phyloP scores from a whole-genome alignment of 257 asterid species.

The Eustoma russellianum region DNA sequence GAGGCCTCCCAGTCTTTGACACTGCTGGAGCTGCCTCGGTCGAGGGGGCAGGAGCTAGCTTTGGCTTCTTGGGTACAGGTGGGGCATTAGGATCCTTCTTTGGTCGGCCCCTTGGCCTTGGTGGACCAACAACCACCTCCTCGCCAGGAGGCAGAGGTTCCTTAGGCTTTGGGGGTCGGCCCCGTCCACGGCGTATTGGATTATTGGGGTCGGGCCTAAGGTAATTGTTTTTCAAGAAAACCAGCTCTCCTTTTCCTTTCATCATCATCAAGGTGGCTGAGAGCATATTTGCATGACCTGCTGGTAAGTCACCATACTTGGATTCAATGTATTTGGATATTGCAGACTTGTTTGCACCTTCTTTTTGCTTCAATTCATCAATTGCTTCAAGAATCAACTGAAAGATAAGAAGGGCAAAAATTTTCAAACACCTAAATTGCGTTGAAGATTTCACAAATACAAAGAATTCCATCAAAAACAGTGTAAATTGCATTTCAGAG shows the following conservation, averaged over 20 bases:
- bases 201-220: constrained; percentile 51
- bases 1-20: constrained; percentile 48
- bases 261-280: constrained; percentile 36
- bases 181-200: constrained; percentile 66
- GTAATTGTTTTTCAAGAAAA: constrained; percentile 64
- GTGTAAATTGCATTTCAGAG: not conserved
- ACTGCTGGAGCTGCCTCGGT: constrained; percentile 19
- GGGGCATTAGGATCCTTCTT: constrained; percentile 68
- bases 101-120: constrained; percentile 75
- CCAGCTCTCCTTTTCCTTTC: constrained; percentile 60
- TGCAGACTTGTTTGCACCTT: constrained; percentile 65
- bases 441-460: not conserved
- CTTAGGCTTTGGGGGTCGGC: constrained; percentile 75
- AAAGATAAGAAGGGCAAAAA: constrained; percentile 4
- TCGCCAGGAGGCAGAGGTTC: constrained; percentile 31
- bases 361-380: constrained; percentile 46
- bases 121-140: constrained; percentile 14
- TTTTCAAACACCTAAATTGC: not conserved
- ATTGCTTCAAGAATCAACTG: constrained; percentile 82
- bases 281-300: constrained; percentile 52
- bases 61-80: constrained; percentile 58
- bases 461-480: not conserved
- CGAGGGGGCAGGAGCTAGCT: constrained; percentile 30
- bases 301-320: constrained; percentile 58
- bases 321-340: constrained; percentile 61